Evolutionary conservation across 2,329 filamentous ascomycete genomes (phyloP), one percentile per base, ranked within the genome.

Genomic region (Aspergillus proliferans): DNA sequence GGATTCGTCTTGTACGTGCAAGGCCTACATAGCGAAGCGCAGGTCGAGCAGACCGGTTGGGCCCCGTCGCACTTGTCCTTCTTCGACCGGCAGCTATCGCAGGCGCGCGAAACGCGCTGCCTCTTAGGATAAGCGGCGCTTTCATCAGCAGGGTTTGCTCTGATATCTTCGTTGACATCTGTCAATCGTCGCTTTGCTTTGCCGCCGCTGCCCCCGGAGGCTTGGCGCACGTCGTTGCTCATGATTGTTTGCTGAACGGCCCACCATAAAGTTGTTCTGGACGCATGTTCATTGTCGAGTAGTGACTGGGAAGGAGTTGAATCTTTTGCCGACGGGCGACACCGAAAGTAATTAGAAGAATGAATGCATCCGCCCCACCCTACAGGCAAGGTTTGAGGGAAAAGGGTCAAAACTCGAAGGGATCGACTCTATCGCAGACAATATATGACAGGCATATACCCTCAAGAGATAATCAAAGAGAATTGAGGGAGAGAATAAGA

Each of bases 1-100:
- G 85, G 82, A 47, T 82, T 83, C 47, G 84, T 78, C 52, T 85
- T 82, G 64, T 90, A 91, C 14, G 84, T 83, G 65, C 87, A 91
- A 30, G 75, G 66, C 44, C 86, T 76, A 47, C 78, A 80, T 52
- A 85, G 79, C 4, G 78, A 73, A 6, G 76, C 75, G 68, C 86
- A 89, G 2, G 84, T 84, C 43, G 80, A 81, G 64, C 86, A 89
- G 12, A 74, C 72, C 5, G 85, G 85, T 55, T 83, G 81, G 9
- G 74, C 72, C 14, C 86, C 86, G 59, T 89, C 85, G 66, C 86
- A 89, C 61, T 86, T 87, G 66, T 88, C 85, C 52, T 84, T 79
- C 45, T 82, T 82, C 12, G 76, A 75, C 43, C 84, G 78, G 61
- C 84, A 87, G 56, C 82, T 82, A 59, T 87, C 83, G 67, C 84